These are phyloP conservation scores for Recurvomyces mirabilis DNA, from an alignment of 495 filamentous ascomycete genomes.

Conservation along the genomic window DNA sequence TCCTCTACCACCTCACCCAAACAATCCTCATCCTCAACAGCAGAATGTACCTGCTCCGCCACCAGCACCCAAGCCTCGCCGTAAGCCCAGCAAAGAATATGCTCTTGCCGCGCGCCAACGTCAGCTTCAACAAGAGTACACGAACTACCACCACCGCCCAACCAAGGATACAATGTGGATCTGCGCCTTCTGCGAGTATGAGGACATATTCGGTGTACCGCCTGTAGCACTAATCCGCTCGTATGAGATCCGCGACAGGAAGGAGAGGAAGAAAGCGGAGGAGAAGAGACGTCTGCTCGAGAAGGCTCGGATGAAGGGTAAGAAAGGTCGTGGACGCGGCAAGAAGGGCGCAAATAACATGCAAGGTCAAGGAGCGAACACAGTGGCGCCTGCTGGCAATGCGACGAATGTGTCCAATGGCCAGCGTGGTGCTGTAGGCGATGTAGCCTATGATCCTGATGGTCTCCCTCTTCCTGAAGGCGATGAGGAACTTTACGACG, in stretches of 20 bases:
- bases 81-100: constrained; percentile 44
- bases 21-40: no score
- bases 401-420: neutral
- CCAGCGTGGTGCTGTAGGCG: neutral
- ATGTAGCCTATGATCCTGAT: neutral
- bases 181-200: constrained; percentile 50
- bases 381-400: neutral
- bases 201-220: constrained; percentile 44
- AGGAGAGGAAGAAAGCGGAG: constrained; percentile 65
- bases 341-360: constrained; percentile 41
- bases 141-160: constrained; percentile 66
- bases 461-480: neutral
- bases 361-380: neutral
- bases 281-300: constrained; percentile 79
- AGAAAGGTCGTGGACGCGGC: constrained; percentile 64
- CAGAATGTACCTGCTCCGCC: no score
- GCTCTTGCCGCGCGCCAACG: constrained; percentile 54
- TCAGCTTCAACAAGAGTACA: constrained; percentile 56
- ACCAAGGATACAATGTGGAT: constrained; percentile 76
- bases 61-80: constrained; percentile 41
- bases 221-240: constrained; percentile 77
- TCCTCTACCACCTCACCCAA: no score
- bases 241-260: constrained; percentile 89
- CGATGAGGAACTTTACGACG: neutral
- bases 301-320: constrained; percentile 89